Conservation (phyloP, 441 rosid species). For the Theobroma grandiflorum region DNA sequence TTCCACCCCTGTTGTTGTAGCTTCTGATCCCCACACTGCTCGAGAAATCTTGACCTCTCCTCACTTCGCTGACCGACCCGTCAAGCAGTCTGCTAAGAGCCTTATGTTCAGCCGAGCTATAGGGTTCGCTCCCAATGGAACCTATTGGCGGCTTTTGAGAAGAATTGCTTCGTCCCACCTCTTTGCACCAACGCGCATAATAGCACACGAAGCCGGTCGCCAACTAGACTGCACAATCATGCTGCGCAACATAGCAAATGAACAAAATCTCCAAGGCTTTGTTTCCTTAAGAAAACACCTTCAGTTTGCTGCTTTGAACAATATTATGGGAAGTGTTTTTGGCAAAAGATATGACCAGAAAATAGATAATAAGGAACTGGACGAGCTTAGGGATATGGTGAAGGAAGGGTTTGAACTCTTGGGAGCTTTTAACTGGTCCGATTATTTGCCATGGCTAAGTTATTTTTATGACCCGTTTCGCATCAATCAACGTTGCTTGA, state of each 20-base stretch:
- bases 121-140: slow-evolving; percentile 74
- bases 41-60: slow-evolving; percentile 59
- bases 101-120: slow-evolving; percentile 72
- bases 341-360: slow-evolving; percentile 63
- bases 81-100: slow-evolving; percentile 68
- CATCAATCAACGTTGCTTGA: slow-evolving; percentile 60
- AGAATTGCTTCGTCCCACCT: slow-evolving; percentile 62
- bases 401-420: slow-evolving; percentile 80
- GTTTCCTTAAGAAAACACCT: slow-evolving; percentile 65
- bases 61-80: slow-evolving; percentile 65
- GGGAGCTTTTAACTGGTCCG: slow-evolving; percentile 83
- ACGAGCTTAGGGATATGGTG: slow-evolving; percentile 64
- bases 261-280: slow-evolving; percentile 44
- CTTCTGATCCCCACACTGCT: slow-evolving; percentile 64
- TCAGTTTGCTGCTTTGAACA: slow-evolving; percentile 73
- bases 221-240: slow-evolving; percentile 54
- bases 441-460: slow-evolving; percentile 71
- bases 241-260: slow-evolving; percentile 47
- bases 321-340: slow-evolving; percentile 83
- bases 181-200: slow-evolving; percentile 55
- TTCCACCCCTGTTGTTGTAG: slow-evolving; percentile 50
- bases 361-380: slow-evolving; percentile 39
- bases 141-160: slow-evolving; percentile 67
- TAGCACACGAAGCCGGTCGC: slow-evolving; percentile 55
- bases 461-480: slow-evolving; percentile 60